A percentile compares a stretch with the other conserved stretches of the same genome.
Conservation (phyloP, 306 rosid species). For the Rosa lucieae region DNA sequence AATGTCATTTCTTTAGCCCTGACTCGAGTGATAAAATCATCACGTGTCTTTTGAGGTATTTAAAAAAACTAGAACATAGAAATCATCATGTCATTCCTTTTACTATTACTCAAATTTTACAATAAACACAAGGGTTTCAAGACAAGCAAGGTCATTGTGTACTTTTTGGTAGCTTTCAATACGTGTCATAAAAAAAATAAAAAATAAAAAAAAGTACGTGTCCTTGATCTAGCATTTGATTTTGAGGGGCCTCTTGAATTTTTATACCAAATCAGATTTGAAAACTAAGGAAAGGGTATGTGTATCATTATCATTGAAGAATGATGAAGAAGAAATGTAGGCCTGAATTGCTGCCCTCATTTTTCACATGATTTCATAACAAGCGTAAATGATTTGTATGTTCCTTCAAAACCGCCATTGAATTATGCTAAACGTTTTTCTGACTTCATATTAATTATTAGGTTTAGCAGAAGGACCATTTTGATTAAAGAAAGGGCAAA, state of each 20-base stretch:
- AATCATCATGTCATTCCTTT: too few species aligned
- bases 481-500: background rate
- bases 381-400: background rate
- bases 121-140: too few species aligned
- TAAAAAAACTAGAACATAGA: too few species aligned
- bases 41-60: too few species aligned
- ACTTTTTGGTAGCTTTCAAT: background rate
- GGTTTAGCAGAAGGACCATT: background rate
- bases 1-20: background rate
- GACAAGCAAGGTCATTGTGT: background rate
- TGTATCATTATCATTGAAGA: background rate
- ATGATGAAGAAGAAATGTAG: slow-evolving; percentile 1
- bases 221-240: background rate
- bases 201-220: background rate
- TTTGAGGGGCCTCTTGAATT: background rate
- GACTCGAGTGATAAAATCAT: background rate
- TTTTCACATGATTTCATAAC: slow-evolving; percentile 2
- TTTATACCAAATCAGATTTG: background rate
- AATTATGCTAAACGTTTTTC: background rate
- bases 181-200: background rate
- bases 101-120: too few species aligned
- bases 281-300: background rate
- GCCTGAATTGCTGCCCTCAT: background rate
- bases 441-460: background rate
- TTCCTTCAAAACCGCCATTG: background rate